Evolutionary conservation across 2,329 filamentous ascomycete species (phyloP).

Genomic region (Hawksworthiomyces lignivorus): DNA sequence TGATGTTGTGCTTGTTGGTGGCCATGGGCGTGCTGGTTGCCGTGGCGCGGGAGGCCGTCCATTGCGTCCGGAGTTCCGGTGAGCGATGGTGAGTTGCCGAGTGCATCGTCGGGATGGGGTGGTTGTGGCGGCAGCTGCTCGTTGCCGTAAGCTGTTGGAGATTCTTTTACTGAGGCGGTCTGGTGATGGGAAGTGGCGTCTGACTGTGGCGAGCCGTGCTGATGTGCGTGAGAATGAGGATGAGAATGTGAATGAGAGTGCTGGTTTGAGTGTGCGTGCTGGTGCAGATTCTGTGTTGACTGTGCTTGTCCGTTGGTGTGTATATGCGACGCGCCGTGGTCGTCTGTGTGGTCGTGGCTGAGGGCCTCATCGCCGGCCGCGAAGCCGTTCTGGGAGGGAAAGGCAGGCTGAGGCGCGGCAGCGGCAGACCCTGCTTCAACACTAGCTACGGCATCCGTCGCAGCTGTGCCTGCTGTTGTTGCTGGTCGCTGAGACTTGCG

Average conservation of each 20-base stretch:
- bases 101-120: too few species aligned
- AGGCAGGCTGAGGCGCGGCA: background rate
- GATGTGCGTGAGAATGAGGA: background rate
- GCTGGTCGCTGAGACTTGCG: constrained; percentile 5
- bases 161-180: background rate
- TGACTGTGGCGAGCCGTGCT: constrained; percentile 4
- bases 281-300: background rate
- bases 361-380: background rate
- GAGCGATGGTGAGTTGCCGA: too few species aligned
- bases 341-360: background rate
- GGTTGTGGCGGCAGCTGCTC: background rate
- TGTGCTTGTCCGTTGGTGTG: background rate
- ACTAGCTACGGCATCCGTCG: background rate
- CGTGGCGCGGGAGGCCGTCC: too few species aligned
- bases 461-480: too few species aligned
- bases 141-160: background rate
- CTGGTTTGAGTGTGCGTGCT: background rate
- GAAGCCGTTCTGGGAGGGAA: too few species aligned
- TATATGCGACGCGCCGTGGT: background rate
- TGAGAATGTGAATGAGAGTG: background rate
- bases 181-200: background rate
- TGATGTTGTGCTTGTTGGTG: background rate
- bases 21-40: background rate
- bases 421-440: background rate
- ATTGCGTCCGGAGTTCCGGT: too few species aligned